Evolutionary conservation across 1,284 basidiomycete genomes (phyloP).

Genomic region (Sporisorium sorghi): DNA sequence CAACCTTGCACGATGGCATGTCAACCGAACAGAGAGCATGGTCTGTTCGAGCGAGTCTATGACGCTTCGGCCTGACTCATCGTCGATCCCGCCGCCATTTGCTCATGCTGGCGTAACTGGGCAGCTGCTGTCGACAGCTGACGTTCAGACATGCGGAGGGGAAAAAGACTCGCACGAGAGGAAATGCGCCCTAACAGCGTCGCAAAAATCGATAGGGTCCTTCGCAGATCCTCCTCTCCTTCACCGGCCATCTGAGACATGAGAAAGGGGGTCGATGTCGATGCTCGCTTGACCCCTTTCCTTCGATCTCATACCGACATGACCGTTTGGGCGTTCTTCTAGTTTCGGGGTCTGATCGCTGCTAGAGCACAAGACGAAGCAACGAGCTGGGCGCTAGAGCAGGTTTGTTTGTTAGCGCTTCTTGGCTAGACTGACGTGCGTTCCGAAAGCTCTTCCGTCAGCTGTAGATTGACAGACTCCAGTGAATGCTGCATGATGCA

Average conservation of each 20-base stretch:
- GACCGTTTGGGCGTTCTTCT: neutral
- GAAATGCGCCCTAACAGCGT: neutral
- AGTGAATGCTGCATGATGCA: conserved; percentile 1
- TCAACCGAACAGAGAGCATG: neutral
- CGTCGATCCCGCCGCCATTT: conserved; percentile 10
- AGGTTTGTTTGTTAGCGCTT: neutral
- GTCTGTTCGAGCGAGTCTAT: too few species aligned
- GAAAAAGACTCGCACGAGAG: neutral
- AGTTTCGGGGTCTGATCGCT: neutral
- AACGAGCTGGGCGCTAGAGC: neutral
- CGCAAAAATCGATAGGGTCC: conserved; percentile 3
- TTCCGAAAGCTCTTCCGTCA: neutral
- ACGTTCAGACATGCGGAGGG: conserved; percentile 5
- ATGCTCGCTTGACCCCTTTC: neutral
- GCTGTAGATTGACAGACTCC: neutral
- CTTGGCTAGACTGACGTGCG: neutral
- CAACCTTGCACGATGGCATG: too few species aligned
- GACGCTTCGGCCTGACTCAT: conserved; percentile 42
- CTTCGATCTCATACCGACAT: neutral
- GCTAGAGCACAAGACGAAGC: neutral
- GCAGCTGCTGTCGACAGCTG: conserved; percentile 11
- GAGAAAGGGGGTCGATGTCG: conserved; percentile 9
- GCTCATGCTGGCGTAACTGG: conserved; percentile 21
- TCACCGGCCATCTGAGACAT: conserved; percentile 15
- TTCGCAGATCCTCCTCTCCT: neutral